Evolutionary conservation across 1,284 basidiomycete genomes (phyloP).

Genomic region (Pyrrhoderma lamaoense): DNA sequence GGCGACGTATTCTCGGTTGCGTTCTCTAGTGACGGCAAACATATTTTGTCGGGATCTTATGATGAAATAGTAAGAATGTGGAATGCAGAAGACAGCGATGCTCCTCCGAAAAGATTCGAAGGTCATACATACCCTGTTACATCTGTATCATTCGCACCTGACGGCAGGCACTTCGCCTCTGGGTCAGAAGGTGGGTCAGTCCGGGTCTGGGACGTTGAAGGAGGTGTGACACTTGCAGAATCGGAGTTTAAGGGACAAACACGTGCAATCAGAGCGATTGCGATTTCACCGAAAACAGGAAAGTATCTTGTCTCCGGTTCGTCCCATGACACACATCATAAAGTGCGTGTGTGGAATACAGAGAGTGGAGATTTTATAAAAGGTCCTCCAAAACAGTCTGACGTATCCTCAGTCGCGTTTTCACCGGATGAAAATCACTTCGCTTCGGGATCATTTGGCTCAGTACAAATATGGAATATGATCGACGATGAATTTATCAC

Average conservation of each 20-base stretch:
- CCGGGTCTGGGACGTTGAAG: slow-evolving; percentile 78
- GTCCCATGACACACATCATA: not conserved
- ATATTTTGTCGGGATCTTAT: not conserved
- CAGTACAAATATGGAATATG: slow-evolving; percentile 18
- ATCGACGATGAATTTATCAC: not conserved
- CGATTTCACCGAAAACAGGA: slow-evolving; percentile 1
- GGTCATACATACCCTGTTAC: not conserved
- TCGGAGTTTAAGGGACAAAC: too few relatives aligned
- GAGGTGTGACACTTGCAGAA: slow-evolving; percentile 50
- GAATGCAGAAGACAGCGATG: not conserved
- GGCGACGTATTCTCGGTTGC: not conserved
- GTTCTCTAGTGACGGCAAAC: not conserved
- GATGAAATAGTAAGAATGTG: slow-evolving; percentile 3
- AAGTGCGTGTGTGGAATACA: slow-evolving; percentile 1
- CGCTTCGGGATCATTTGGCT: slow-evolving; percentile 13
- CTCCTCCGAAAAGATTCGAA: too few relatives aligned
- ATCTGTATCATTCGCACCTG: not conserved
- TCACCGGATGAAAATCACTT: slow-evolving; percentile 3
- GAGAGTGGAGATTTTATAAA: not conserved
- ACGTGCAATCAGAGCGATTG: not conserved
- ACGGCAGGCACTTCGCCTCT: slow-evolving; percentile 69
- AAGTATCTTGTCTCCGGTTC: slow-evolving; percentile 5
- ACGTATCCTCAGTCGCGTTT: slow-evolving; percentile 6
- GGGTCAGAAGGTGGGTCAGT: slow-evolving; percentile 86
- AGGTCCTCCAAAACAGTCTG: slow-evolving; percentile 23